Base-by-base conservation (phyloP, 2,329 filamentous ascomycete species). In the Pseudopyricularia cyperi region DNA sequence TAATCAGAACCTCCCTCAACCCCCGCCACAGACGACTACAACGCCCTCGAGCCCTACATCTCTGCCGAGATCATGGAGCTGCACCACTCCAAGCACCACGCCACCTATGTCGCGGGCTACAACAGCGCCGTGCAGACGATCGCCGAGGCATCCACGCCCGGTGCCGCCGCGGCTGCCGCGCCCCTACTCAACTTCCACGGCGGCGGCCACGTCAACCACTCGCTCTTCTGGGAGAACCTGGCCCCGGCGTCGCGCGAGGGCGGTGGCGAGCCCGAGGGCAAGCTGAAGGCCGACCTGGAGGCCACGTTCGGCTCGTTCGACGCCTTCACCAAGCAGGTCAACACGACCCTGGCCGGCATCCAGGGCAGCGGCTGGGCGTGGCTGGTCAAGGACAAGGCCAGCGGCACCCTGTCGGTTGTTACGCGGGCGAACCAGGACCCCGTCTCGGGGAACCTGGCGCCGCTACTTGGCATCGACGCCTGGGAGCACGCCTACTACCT, bases 401-500 rank as follows among this genome's bases (percentile, higher is more conserved):
- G 75, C 3, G 82, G 79, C 44, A 75, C 73, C 52, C 72, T 88
- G 49, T 68, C 72, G 56, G 74, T 88, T 59, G 79, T 80, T 60
- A 86, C 87, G 50, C 71, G 89, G 75, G 74, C 86, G 70, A 94
- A 94, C 75, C 89, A 95, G 73, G 89, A 95, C 67, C 87, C 90
- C 26, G 86, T 96, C 30, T 79, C 89, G 14, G 89, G 89, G 49
- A 85, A 85, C 66, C 88, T 85, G 66, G 77, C 82, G 62, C 90
- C 90, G 35, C 74, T 96, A 48, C 72, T 96, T 47, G 90, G 90
- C 53, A 85, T 96, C 62, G 90, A 96, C 72, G 90, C 89, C 52
- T 95, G 89, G 89, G 89, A 95, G 76, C 89, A 95, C 71, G 89
- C 89, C 51, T 95, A 94, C 76, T 94, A 95, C 72, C 77, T 95